Conservation (phyloP, 768 basidiomycete genomes). For the Agrocybe pediades region DNA sequence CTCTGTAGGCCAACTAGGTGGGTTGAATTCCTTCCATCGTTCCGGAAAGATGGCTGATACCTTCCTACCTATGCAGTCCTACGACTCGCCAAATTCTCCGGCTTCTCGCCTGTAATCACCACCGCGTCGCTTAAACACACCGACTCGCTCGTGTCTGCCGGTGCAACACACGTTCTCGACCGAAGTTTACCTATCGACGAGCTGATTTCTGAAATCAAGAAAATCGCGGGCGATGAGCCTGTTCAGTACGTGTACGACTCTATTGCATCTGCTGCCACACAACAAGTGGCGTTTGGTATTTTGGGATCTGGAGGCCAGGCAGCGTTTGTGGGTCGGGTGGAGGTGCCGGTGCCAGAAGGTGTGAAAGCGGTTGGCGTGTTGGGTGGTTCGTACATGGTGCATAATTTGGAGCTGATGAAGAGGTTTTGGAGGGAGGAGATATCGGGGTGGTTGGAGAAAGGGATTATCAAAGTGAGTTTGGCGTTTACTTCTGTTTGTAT, state of each 20-base stretch:
- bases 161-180: slow-evolving; percentile 41
- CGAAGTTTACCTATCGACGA: slow-evolving; percentile 11
- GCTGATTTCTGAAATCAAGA: slow-evolving; percentile 20
- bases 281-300: slow-evolving; percentile 10
- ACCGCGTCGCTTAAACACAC: slow-evolving; percentile 32
- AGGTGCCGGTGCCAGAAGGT: slow-evolving; percentile 1
- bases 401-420: slow-evolving; percentile 11
- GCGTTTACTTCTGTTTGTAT: not conserved
- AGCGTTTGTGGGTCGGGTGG: not conserved
- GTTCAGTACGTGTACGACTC: slow-evolving; percentile 26
- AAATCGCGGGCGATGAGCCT: slow-evolving; percentile 11
- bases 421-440: slow-evolving; percentile 16
- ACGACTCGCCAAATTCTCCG: slow-evolving; percentile 37
- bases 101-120: slow-evolving; percentile 42
- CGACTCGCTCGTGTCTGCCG: slow-evolving; percentile 32
- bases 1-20: slow-evolving; percentile 12
- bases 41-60: no score
- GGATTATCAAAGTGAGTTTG: slow-evolving; percentile 21
- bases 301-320: not conserved
- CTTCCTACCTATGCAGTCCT: slow-evolving; percentile 23
- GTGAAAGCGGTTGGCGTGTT: not conserved
- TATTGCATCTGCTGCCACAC: slow-evolving; percentile 20
- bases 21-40: no score
- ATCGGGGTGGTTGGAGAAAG: slow-evolving; percentile 15
- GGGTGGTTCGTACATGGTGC: not conserved